A percentile compares a stretch with the other conserved stretches of the same genome.
Conservation (phyloP, 1,284 basidiomycete species). For the Malassezia dermatis region DNA sequence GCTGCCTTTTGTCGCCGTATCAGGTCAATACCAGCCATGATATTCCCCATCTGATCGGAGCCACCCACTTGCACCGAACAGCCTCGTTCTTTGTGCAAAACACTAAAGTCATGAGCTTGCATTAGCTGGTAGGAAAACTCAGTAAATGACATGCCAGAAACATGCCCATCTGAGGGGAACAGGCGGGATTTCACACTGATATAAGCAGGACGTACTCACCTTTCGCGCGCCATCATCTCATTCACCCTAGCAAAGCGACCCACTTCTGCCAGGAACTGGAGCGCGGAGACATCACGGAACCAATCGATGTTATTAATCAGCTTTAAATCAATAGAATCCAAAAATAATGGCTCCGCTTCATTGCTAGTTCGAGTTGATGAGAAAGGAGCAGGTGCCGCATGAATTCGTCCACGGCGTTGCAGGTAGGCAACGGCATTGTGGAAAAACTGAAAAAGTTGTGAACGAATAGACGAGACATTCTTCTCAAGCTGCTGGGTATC, state of each 20-base stretch:
- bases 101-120: slow-evolving; percentile 88
- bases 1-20: slow-evolving; percentile 56
- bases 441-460: slow-evolving; percentile 66
- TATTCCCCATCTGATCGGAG: slow-evolving; percentile 98
- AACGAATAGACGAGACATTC: slow-evolving; percentile 62
- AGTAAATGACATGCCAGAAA: slow-evolving; percentile 76
- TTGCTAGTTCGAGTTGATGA: slow-evolving; percentile 2
- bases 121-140: slow-evolving; percentile 96
- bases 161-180: slow-evolving; percentile 21
- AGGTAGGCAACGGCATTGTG: slow-evolving; percentile 55
- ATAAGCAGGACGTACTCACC: slow-evolving; percentile 49
- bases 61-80: slow-evolving; percentile 89
- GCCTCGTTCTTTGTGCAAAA: slow-evolving; percentile 56
- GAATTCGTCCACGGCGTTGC: slow-evolving; percentile 39
- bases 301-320: slow-evolving; percentile 72
- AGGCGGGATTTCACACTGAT: slow-evolving; percentile 57
- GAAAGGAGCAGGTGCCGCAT: not conserved
- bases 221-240: slow-evolving; percentile 81
- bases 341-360: not conserved
- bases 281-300: slow-evolving; percentile 62
- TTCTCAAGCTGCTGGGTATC: slow-evolving; percentile 55
- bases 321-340: slow-evolving; percentile 9
- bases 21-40: slow-evolving; percentile 78
- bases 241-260: slow-evolving; percentile 75
- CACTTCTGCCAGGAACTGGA: slow-evolving; percentile 73